Evolutionary conservation across 768 basidiomycete genomes (phyloP), one percentile per base, ranked within the genome.

Genomic region (Auricularia sp.): DNA sequence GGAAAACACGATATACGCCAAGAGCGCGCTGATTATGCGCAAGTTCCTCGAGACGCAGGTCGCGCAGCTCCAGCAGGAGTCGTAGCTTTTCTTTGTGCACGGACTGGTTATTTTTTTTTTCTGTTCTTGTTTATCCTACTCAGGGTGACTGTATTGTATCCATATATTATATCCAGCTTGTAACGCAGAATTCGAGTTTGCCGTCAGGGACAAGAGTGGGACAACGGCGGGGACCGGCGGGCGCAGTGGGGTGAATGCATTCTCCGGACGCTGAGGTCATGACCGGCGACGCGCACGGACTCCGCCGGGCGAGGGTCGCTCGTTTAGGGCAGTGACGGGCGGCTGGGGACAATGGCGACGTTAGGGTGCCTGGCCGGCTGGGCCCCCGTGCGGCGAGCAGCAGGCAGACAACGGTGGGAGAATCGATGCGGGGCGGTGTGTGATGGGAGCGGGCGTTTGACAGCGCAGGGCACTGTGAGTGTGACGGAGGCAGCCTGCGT

Each of bases 21-120:
- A 87, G 76, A 89, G 92, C 69, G 95, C 94, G 7, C 87, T 82
- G 69, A 88, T 85, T 75, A 74, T 98, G 75, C 93, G 95, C 71
- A 89, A 85, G 73, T 86, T 83, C 68, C 77, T 95, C 34, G 64
- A 65, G 36, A 39, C 21, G n/a, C 42, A 35, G 11, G 39, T 65
- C 8, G 35, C 11, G 21, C 18, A 16, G 47, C 21, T 51, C 11
- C 47, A 51, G 47, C 47, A 51, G 10, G 47, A 51, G 47, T 5
- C 16, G 21, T 51, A 16, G 47, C 21, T 18, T 51, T 10, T 18
- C 21, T 51, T 21, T 21, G 14, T 51, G 18, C 47, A 13, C 16
- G 11, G 11, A 18, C 18, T 51, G 3, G 6, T 21, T 16, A 18
- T 18, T 21, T 51, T 11, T 6, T 6, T 51, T 10, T 42, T 42